Base-by-base conservation (phyloP, 805 yeast species). In the Teunomyces lycoperdinae region DNA sequence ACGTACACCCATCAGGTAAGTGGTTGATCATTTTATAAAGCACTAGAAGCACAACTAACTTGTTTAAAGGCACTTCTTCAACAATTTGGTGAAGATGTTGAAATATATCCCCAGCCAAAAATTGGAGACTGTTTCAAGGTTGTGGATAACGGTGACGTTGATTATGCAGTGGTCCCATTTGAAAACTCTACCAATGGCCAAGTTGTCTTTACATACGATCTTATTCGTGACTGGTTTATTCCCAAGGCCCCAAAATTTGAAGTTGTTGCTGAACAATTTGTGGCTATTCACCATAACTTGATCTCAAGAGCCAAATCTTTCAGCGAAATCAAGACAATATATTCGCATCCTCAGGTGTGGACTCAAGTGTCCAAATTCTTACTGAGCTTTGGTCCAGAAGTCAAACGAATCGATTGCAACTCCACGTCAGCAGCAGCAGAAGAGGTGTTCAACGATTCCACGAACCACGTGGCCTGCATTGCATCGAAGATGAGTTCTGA, bases 321-420 rank as follows among this genome's bases (percentile, higher is more conserved):
- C 3, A 53, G 63, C 1, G 62, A 74, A 10, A 77, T 90, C 44
- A 66, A 61, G 11, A 78, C 74, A 29, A 77, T 92, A 14, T 88
- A 87, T 68, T 87, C 97, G 3, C 99, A 92, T 66, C 97, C 99
- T 1, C 99, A 92, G 64, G 99, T 91, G 0, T 92, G 99, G 99
- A 95, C 97, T 8, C 99, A 92, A 63, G 84, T 88, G 43, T 70
- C 77, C 2, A 63, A 70, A 17, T 94, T 87, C 70, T 61, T 87
- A 36, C 55, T 42, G 60, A 70, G 14, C 51, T 71, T 60, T 49
- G 60, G 35, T 47, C 61, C 10, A 17, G 70, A 54, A n/a, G 56
- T 78, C 30, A 76, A 75, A 44, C 75, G 67, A 50, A 72, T 86
- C 13, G 96, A 90, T 64, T 75, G 84, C 2, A 73, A 78, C 1